Evolutionary conservation across 495 filamentous ascomycete genomes (phyloP).

Genomic region (Lasiosphaeriaceae sp.): DNA sequence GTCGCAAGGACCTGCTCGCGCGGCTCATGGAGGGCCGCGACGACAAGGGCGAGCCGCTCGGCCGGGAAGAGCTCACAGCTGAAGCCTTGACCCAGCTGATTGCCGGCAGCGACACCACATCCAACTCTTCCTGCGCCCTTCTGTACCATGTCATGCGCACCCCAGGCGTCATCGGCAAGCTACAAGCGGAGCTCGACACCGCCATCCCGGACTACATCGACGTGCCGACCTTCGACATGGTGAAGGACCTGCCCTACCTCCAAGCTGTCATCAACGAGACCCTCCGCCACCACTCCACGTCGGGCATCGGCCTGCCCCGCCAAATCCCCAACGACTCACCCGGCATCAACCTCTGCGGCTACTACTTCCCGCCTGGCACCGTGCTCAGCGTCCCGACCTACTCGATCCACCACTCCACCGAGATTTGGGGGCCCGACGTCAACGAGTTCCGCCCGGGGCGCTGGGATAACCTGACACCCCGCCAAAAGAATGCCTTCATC

Average conservation of each 20-base stretch:
- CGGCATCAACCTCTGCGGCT: constrained; percentile 44
- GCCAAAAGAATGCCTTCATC: constrained; percentile 76
- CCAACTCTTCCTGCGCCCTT: constrained; percentile 83
- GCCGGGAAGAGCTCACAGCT: constrained; percentile 75
- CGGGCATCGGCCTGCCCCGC: constrained; percentile 82
- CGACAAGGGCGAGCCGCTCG: constrained; percentile 66
- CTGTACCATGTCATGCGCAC: constrained; percentile 71
- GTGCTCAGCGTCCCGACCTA: constrained; percentile 82
- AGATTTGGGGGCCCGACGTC: constrained; percentile 82
- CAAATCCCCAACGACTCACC: constrained; percentile 61
- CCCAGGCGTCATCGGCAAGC: constrained; percentile 64
- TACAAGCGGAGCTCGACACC: constrained; percentile 69
- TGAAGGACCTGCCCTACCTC: constrained; percentile 75
- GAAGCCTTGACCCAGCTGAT: constrained; percentile 90
- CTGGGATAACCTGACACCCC: constrained; percentile 60
- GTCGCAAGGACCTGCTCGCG: constrained; percentile 75
- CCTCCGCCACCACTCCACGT: constrained; percentile 85
- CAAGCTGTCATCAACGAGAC: constrained; percentile 82
- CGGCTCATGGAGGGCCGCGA: constrained; percentile 86
- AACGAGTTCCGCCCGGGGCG: constrained; percentile 75
- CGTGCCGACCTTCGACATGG: constrained; percentile 66
- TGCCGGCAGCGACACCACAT: constrained; percentile 85
- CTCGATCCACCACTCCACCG: constrained; percentile 75
- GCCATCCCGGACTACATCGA: constrained; percentile 56
- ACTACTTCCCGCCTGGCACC: constrained; percentile 70